These are phyloP conservation scores for Alternaria angustiovoidea DNA, from an alignment of 2,329 filamentous ascomycete genomes.

Conservation along the genomic window DNA sequence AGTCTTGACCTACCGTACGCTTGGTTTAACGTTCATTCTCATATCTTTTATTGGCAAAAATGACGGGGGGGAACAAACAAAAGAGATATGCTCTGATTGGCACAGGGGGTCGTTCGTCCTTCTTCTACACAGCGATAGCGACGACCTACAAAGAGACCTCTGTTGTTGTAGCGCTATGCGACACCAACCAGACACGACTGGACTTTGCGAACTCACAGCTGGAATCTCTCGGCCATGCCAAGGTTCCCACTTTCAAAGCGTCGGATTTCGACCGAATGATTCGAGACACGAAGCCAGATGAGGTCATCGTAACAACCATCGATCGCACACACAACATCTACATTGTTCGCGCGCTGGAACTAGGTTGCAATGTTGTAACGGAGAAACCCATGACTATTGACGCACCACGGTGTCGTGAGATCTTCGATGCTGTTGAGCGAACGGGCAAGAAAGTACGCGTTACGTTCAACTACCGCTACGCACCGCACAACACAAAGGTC, in stretches of 20 bases:
- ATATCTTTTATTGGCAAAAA: background rate
- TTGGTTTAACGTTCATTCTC: background rate
- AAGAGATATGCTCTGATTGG: conserved; percentile 64
- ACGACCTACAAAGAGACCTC: conserved; percentile 61
- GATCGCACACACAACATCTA: conserved; percentile 69
- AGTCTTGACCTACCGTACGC: conserved; percentile 1
- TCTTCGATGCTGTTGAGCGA: conserved; percentile 63
- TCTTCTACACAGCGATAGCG: conserved; percentile 68
- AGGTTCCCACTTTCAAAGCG: conserved; percentile 64
- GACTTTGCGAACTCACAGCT: conserved; percentile 63
- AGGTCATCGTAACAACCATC: conserved; percentile 70
- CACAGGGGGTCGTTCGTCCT: conserved; percentile 66
- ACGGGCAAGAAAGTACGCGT: conserved; percentile 63
- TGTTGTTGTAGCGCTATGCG: conserved; percentile 64
- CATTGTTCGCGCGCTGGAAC: conserved; percentile 66
- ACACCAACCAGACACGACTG: conserved; percentile 68
- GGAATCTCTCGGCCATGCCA: conserved; percentile 55
- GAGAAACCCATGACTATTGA: conserved; percentile 73
- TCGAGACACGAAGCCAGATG: conserved; percentile 64
- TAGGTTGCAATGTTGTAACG: conserved; percentile 68
- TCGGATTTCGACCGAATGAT: conserved; percentile 67
- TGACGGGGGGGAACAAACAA: conserved; percentile 22
- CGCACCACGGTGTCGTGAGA: conserved; percentile 61
- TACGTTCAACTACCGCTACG: conserved; percentile 71
- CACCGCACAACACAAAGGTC: conserved; percentile 70